A percentile compares a stretch with the other conserved stretches of the same genome.
phyloP scores from a whole-genome alignment of 1,284 basidiomycete species.

The Papiliotrema terrestris region DNA sequence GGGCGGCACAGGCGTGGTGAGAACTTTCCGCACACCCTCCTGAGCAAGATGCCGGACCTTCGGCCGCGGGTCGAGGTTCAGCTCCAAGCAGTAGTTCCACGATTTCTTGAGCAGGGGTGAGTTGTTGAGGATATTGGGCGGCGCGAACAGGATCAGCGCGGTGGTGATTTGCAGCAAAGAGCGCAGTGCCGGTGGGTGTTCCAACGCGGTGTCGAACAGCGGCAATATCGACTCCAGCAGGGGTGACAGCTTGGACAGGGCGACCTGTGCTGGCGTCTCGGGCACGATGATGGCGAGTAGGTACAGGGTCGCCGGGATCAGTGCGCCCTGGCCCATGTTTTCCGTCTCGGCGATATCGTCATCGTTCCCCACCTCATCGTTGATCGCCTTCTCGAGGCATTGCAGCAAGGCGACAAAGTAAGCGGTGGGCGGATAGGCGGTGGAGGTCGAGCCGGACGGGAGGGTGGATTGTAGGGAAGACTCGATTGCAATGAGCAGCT shows the following conservation, averaged over 20 bases:
- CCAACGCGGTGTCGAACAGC: conserved; percentile 56
- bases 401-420: conserved; percentile 79
- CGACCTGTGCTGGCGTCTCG: conserved; percentile 59
- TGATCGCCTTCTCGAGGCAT: conserved; percentile 45
- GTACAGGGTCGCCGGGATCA: conserved; percentile 83
- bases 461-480: conserved; percentile 60
- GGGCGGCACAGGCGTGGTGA: conserved; percentile 71
- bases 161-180: conserved; percentile 56
- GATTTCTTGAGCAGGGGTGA: conserved; percentile 64
- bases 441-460: conserved; percentile 38
- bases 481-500: conserved; percentile 84
- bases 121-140: conserved; percentile 68
- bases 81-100: conserved; percentile 69
- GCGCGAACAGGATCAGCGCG: conserved; percentile 56
- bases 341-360: conserved; percentile 44
- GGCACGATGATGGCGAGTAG: conserved; percentile 73
- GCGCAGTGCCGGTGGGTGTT: conserved; percentile 46
- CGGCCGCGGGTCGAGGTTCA: conserved; percentile 82
- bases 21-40: conserved; percentile 74
- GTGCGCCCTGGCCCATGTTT: conserved; percentile 63
- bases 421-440: conserved; percentile 64
- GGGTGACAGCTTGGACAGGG: conserved; percentile 42
- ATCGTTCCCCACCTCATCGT: conserved; percentile 38
- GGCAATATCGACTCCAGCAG: conserved; percentile 68
- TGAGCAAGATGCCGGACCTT: conserved; percentile 91